Conservation (phyloP, 208 protist genomes). For the Acanthamoeba comandoni region DNA sequence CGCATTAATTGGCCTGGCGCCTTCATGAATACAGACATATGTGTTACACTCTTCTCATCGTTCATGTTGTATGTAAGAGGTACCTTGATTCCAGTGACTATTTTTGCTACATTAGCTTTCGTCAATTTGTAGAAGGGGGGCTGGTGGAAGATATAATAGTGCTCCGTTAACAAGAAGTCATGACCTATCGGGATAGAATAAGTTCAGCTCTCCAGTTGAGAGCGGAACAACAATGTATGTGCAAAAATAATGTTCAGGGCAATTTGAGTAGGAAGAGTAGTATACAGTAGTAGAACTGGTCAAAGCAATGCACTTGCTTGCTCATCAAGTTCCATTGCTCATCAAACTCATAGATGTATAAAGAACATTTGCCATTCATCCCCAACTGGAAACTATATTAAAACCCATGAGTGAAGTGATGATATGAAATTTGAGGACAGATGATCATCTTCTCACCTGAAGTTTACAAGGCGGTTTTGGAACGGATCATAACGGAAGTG, state of each 20-base stretch:
- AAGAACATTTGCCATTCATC: not conserved
- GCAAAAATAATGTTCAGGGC: not conserved
- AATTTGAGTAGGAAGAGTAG: not conserved
- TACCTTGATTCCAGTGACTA: not conserved
- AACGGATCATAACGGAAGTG: conserved; percentile 74
- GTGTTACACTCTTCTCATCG: too few relatives aligned
- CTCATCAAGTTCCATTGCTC: conserved; percentile 53
- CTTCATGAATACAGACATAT: too few relatives aligned
- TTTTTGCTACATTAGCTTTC: conserved; percentile 6
- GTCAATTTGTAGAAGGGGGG: conserved; percentile 76
- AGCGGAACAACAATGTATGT: not conserved
- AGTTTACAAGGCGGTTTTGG: conserved; percentile 30
- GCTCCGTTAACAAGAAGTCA: conserved; percentile 75
- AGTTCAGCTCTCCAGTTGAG: not conserved
- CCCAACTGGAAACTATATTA: not conserved
- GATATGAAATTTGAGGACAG: not conserved
- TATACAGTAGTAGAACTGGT: conserved; percentile 68
- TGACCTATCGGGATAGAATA: conserved; percentile 52
- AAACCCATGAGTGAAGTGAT: not conserved
- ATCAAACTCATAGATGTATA: conserved; percentile 78
- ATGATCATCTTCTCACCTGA: conserved; percentile 25
- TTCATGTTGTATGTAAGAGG: too few relatives aligned
- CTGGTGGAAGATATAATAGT: conserved; percentile 80
- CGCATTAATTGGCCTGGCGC: conserved; percentile 41
- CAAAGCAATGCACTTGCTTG: conserved; percentile 63